These are phyloP conservation scores for Rhizodiscina lignyota DNA, from an alignment of 495 filamentous ascomycete genomes.

Conservation along the genomic window DNA sequence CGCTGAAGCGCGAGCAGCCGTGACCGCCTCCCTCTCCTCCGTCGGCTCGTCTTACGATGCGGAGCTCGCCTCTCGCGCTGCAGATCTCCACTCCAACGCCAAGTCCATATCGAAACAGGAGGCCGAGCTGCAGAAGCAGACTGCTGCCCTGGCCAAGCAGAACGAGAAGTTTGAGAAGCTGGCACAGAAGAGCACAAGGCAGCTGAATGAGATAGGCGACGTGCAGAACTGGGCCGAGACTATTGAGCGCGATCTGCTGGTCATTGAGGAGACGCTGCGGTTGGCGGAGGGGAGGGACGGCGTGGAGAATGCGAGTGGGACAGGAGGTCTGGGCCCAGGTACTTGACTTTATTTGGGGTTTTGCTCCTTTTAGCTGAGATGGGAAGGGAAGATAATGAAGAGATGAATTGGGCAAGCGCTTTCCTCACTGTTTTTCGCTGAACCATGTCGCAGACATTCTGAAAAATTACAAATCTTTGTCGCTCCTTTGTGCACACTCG, in stretches of 20 bases:
- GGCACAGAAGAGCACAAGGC: slow-evolving; percentile 47
- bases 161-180: slow-evolving; percentile 53
- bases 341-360: too few relatives aligned
- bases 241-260: slow-evolving; percentile 76
- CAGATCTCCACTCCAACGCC: slow-evolving; percentile 59
- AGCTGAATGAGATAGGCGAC: slow-evolving; percentile 84
- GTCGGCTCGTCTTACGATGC: slow-evolving; percentile 51
- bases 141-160: slow-evolving; percentile 49
- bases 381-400: too few relatives aligned
- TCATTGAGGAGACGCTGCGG: slow-evolving; percentile 74
- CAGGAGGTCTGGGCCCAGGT: too few relatives aligned
- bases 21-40: slow-evolving; percentile 62
- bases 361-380: too few relatives aligned
- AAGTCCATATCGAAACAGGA: slow-evolving; percentile 55
- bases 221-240: slow-evolving; percentile 98
- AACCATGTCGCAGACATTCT: too few relatives aligned
- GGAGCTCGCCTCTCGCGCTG: slow-evolving; percentile 54
- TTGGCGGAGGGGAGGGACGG: slow-evolving; percentile 33
- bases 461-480: too few relatives aligned
- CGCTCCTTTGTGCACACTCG: too few relatives aligned
- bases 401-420: too few relatives aligned
- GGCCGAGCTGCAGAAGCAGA: slow-evolving; percentile 44
- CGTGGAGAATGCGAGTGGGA: slow-evolving; percentile 10
- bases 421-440: too few relatives aligned
- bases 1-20: slow-evolving; percentile 54